Base-by-base conservation (phyloP, 352 stramenopile species). In the Pythium coloratum region DNA sequence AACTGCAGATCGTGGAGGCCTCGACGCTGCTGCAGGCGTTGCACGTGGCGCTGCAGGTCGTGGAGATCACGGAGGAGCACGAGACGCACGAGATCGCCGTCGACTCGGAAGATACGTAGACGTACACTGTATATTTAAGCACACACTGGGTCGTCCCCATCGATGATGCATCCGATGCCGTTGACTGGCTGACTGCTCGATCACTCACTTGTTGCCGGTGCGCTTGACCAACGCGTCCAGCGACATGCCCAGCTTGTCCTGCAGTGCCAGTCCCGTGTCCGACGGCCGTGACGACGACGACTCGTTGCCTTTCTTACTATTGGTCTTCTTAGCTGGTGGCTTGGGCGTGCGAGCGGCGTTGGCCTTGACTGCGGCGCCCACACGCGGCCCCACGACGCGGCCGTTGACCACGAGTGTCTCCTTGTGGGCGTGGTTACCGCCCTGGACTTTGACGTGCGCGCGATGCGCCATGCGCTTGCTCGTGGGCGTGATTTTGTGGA, bases 181-280 rank as follows among this genome's bases (percentile, higher is more conserved):
- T 24, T 24, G 20, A 24, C 20, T 24, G 20, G 20, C 20, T 24
- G 20, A 24, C 20, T 24, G 20, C 20, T 24, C 20, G 20, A 24
- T 64, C 46, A 58, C 62, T 56, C 69, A 66, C 46, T 59, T 73
- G 46, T 10, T 53, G 65, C 40, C 36, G 24, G 40, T 62, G 64
- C 70, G 67, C 64, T 81, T 84, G 50, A 93, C 74, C 14, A 93
- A 75, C 40, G 82, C 85, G 65, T 91, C 81, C 24, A 93, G 75
- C 18, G 85, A 75, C 53, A 93, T 75, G 32, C 73, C 72, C 38
- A 93, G 71, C 55, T 90, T 80, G 61, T 90, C 82, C 67, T 90
- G 76, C 18, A 93, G 70, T 20, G 76, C 75, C 14, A 91, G 28
- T 3, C n/a, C 16, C 28, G 50, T 33, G 30, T 64, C 33, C 1